These are phyloP conservation scores for Abortiporus biennis DNA, from an alignment of 1,284 basidiomycete species.

Conservation along the genomic window DNA sequence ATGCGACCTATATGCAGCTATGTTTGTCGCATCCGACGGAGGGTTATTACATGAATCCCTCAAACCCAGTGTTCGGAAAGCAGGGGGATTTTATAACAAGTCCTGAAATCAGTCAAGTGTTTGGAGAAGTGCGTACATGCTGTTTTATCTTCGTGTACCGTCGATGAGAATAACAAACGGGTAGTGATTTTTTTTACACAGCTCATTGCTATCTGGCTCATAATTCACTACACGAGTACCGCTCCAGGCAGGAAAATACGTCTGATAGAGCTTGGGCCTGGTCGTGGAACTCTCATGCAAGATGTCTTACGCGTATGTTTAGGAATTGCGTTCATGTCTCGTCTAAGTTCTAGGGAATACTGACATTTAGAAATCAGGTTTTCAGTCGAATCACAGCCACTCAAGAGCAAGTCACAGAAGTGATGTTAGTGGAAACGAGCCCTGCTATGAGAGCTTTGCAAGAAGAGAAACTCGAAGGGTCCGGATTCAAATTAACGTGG, in stretches of 20 bases:
- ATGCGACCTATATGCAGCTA: conserved; percentile 85
- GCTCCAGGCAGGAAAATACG: no score
- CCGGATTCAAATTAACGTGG: conserved; percentile 55
- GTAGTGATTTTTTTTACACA: conserved; percentile 79
- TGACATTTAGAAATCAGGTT: no score
- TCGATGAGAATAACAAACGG: conserved; percentile 31
- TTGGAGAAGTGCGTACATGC: conserved; percentile 77
- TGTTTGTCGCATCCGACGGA: conserved; percentile 83
- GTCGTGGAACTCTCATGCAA: conserved; percentile 86
- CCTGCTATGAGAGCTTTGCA: conserved; percentile 63
- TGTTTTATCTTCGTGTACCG: neutral
- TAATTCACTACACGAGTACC: no score
- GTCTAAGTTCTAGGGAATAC: conserved; percentile 24
- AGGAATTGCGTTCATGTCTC: no score
- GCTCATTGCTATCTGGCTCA: no score
- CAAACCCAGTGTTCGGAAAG: conserved; percentile 75
- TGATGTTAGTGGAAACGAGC: conserved; percentile 84
- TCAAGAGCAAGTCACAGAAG: no score
- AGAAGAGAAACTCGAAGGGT: conserved; percentile 40
- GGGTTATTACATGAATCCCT: conserved; percentile 84
- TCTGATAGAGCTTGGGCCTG: conserved; percentile 91
- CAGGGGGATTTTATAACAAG: conserved; percentile 95
- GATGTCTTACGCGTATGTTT: conserved; percentile 93
- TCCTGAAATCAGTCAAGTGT: conserved; percentile 95
- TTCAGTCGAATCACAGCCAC: no score